phyloP scores from a whole-genome alignment of 495 filamentous ascomycete genomes.

The Aspergillus egyptiacus region DNA sequence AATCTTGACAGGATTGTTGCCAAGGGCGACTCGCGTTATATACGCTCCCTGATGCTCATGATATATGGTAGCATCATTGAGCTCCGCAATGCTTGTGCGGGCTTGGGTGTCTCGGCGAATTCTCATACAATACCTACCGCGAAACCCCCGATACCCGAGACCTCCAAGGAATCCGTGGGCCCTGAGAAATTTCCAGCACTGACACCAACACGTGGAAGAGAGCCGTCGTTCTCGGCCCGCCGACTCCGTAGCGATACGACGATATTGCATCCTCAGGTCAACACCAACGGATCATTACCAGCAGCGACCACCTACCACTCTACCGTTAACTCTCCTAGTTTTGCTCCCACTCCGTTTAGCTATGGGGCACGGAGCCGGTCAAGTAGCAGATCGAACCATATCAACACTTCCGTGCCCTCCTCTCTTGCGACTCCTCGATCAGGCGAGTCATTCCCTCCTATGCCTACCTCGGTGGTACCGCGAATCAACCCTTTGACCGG shows the following conservation, averaged over 20 bases:
- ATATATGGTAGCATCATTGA: slow-evolving; percentile 78
- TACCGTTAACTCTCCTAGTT: slow-evolving; percentile 31
- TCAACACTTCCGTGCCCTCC: slow-evolving; percentile 41
- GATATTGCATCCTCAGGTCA: slow-evolving; percentile 50
- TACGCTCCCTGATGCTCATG: slow-evolving; percentile 73
- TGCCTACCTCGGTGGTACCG: slow-evolving; percentile 36
- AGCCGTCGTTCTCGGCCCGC: slow-evolving; percentile 42
- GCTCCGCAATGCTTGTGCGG: slow-evolving; percentile 51
- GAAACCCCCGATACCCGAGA: slow-evolving; percentile 26
- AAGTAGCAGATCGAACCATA: slow-evolving; percentile 45
- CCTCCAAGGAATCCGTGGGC: slow-evolving; percentile 18
- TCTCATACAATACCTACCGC: slow-evolving; percentile 20
- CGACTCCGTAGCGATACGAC: slow-evolving; percentile 58
- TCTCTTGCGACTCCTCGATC: slow-evolving; percentile 65
- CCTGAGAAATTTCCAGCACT: slow-evolving; percentile 41
- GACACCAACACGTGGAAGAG: slow-evolving; percentile 52
- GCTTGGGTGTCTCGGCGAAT: slow-evolving; percentile 31
- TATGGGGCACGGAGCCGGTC: slow-evolving; percentile 43
- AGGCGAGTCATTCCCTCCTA: slow-evolving; percentile 66
- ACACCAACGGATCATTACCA: slow-evolving; percentile 22
- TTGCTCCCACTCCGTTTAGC: slow-evolving; percentile 30
- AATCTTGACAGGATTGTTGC: slow-evolving; percentile 65
- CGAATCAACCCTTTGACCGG: slow-evolving; percentile 49
- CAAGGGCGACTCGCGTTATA: slow-evolving; percentile 70
- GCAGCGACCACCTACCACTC: slow-evolving; percentile 24